Evolutionary conservation across 495 filamentous ascomycete species (phyloP).

Genomic region (Penicillium bialowiezense): DNA sequence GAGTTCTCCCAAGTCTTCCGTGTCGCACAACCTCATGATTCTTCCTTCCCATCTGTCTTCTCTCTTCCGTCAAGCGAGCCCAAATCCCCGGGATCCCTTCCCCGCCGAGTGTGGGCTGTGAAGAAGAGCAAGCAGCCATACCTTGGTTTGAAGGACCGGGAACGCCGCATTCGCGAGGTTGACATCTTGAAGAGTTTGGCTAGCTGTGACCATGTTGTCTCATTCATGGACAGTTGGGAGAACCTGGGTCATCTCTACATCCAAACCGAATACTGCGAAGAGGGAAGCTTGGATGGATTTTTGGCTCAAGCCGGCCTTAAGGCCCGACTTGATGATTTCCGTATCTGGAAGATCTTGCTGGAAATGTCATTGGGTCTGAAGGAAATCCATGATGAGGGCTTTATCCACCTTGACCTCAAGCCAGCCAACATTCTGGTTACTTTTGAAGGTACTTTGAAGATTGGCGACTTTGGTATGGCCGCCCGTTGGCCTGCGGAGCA

Average conservation of each 20-base stretch:
- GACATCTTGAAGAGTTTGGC: slow-evolving; percentile 66
- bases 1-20: slow-evolving; percentile 93
- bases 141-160: slow-evolving; percentile 68
- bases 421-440: slow-evolving; percentile 91
- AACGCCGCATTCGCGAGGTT: slow-evolving; percentile 77
- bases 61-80: slow-evolving; percentile 31
- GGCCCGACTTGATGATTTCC: slow-evolving; percentile 89
- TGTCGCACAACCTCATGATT: slow-evolving; percentile 54
- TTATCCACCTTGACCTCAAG: slow-evolving; percentile 93
- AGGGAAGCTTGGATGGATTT: slow-evolving; percentile 84
- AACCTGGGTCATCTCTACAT: slow-evolving; percentile 80
- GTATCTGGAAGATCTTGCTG: slow-evolving; percentile 95
- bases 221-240: slow-evolving; percentile 84
- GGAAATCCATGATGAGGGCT: slow-evolving; percentile 82
- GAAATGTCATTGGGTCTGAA: slow-evolving; percentile 79
- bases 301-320: slow-evolving; percentile 72
- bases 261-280: slow-evolving; percentile 93
- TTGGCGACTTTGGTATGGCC: slow-evolving; percentile 94
- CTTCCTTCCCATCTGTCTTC: slow-evolving; percentile 44
- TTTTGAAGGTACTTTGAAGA: slow-evolving; percentile 88
- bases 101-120: slow-evolving; percentile 74
- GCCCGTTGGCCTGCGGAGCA: slow-evolving; percentile 70
- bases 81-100: slow-evolving; percentile 40
- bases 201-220: slow-evolving; percentile 76
- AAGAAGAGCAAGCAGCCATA: slow-evolving; percentile 88